These are phyloP conservation scores for Colletotrichum theobromicola DNA, from an alignment of 2,329 filamentous ascomycete genomes.

Conservation along the genomic window DNA sequence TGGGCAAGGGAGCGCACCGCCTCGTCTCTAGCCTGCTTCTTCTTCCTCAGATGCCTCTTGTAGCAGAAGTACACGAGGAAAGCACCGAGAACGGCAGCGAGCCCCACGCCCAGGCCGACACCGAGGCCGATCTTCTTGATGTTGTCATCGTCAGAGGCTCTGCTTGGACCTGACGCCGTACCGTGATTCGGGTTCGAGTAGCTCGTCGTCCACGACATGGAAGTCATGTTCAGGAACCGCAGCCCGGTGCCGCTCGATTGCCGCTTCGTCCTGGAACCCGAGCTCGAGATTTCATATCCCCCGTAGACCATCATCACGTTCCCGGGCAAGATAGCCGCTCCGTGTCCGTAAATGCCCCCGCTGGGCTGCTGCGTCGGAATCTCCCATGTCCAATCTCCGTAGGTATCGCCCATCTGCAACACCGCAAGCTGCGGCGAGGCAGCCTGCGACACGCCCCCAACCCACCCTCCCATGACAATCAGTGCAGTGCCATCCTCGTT, in stretches of 20 bases:
- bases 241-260: slow-evolving; percentile 31
- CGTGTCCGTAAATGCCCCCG: slow-evolving; percentile 66
- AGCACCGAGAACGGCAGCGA: slow-evolving; percentile 54
- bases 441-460: slow-evolving; percentile 77
- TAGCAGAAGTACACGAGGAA: slow-evolving; percentile 55
- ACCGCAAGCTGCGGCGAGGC: slow-evolving; percentile 84
- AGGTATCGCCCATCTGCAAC: slow-evolving; percentile 76
- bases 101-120: slow-evolving; percentile 68
- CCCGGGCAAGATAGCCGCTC: slow-evolving; percentile 66
- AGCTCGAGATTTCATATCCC: slow-evolving; percentile 57
- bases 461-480: slow-evolving; percentile 89
- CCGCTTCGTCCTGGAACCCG: slow-evolving; percentile 37
- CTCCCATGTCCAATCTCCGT: slow-evolving; percentile 76
- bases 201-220: slow-evolving; percentile 55
- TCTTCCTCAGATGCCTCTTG: slow-evolving; percentile 41
- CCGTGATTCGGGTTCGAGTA: slow-evolving; percentile 52
- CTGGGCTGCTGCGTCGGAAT: slow-evolving; percentile 59
- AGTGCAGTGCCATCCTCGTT: slow-evolving; percentile 80
- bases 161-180: neutral
- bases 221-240: slow-evolving; percentile 63
- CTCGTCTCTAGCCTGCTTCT: slow-evolving; percentile 43
- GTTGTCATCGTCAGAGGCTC: neutral
- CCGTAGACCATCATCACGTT: slow-evolving; percentile 74
- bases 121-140: slow-evolving; percentile 63
- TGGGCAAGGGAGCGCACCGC: slow-evolving; percentile 55